A percentile compares a stretch with the other conserved stretches of the same genome.
These are phyloP conservation scores for Nepenthes mirabilis DNA, from an alignment of 148 eudicot species.

Conservation along the genomic window DNA sequence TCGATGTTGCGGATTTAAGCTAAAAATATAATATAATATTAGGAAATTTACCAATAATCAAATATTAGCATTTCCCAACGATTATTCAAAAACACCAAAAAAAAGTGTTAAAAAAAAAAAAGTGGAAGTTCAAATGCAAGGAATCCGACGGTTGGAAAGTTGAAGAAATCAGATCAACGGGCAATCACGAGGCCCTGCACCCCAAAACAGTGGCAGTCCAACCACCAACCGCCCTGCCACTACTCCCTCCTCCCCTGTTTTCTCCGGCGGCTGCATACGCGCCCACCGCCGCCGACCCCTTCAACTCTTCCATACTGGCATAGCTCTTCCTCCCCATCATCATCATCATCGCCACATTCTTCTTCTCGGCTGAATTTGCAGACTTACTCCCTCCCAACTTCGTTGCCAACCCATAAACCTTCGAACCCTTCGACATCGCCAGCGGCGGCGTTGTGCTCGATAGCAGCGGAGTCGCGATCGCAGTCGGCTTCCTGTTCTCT, in stretches of 20 bases:
- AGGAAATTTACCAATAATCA: no score
- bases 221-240: slow-evolving; percentile 8
- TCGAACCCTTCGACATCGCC: slow-evolving; percentile 13
- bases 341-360: background rate
- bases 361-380: slow-evolving; percentile 1
- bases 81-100: no score
- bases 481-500: slow-evolving; percentile 59
- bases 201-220: slow-evolving; percentile 30
- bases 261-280: slow-evolving; percentile 50
- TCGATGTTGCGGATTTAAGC: no score
- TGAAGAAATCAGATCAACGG: background rate
- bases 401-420: background rate
- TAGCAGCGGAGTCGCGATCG: slow-evolving; percentile 4
- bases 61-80: no score
- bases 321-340: slow-evolving; percentile 50
- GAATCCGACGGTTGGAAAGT: no score
- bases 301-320: slow-evolving; percentile 66
- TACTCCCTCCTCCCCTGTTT: slow-evolving; percentile 19
- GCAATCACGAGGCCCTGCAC: slow-evolving; percentile 19
- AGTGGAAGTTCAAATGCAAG: no score
- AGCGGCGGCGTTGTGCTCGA: slow-evolving; percentile 26
- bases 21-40: no score
- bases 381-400: slow-evolving; percentile 35
- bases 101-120: no score
- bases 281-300: slow-evolving; percentile 45